Conservation (phyloP, 2,329 filamentous ascomycete genomes). For the Pleomassaria siparia region DNA sequence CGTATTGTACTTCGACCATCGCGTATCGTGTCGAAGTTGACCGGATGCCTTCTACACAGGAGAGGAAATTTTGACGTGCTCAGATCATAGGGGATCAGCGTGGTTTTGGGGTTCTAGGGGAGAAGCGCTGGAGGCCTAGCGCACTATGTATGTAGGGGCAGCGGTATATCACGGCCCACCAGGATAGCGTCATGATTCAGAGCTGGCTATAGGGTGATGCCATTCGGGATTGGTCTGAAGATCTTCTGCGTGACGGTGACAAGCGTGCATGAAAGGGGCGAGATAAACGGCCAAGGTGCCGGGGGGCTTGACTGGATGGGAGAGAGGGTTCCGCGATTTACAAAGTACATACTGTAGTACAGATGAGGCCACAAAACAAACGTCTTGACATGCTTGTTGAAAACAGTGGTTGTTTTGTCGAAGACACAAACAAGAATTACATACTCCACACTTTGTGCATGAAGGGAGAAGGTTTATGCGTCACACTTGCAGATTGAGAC, state of each 20-base stretch:
- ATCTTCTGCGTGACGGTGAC: constrained; percentile 1
- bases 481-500: too few relatives aligned
- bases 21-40: background rate
- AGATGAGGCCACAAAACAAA: background rate
- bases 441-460: too few relatives aligned
- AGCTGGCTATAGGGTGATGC: background rate
- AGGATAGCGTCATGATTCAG: too few relatives aligned
- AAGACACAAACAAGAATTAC: too few relatives aligned
- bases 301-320: background rate
- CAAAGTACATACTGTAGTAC: too few relatives aligned
- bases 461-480: too few relatives aligned
- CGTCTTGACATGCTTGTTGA: background rate
- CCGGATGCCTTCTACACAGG: background rate
- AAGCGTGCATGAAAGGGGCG: background rate
- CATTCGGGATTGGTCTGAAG: background rate
- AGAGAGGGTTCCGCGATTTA: background rate
- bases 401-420: too few relatives aligned
- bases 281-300: background rate
- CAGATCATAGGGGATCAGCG: background rate
- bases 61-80: background rate
- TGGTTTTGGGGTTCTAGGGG: background rate
- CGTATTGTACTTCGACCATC: background rate
- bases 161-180: background rate
- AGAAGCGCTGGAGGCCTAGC: background rate
- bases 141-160: background rate